Percentiles rank a stretch among this genome's conserved stretches.
phyloP scores from a whole-genome alignment of 352 stramenopile genomes.

The Globisporangium mamillatum region DNA sequence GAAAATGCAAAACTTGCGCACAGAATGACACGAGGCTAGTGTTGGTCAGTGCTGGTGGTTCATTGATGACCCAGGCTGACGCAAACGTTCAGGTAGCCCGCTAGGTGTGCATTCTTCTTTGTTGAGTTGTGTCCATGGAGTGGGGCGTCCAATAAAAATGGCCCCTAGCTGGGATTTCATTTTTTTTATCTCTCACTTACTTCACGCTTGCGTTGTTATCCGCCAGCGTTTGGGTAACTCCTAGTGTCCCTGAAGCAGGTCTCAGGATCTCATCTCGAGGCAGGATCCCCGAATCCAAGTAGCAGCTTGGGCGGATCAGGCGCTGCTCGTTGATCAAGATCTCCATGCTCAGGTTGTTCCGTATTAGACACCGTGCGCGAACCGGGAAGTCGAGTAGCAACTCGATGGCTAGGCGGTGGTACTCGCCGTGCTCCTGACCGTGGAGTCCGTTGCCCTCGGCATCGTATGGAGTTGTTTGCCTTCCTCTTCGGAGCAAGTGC shows the following conservation, averaged over 20 bases:
- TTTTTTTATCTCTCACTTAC: no score
- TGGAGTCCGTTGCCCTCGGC: slow-evolving; percentile 3
- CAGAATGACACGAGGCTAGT: no score
- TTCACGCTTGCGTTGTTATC: not conserved
- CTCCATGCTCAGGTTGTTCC: slow-evolving; percentile 19
- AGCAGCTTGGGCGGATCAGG: slow-evolving; percentile 14
- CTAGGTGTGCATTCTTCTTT: no score
- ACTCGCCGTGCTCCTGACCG: slow-evolving; percentile 13
- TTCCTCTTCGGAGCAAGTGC: not conserved
- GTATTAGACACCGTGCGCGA: slow-evolving; percentile 11
- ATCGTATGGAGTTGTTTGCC: not conserved
- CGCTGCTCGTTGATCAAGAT: slow-evolving; percentile 13
- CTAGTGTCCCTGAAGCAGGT: not conserved
- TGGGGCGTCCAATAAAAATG: no score
- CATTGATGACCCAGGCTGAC: no score
- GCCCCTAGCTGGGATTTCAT: no score
- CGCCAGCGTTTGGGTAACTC: not conserved
- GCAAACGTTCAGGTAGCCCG: no score
- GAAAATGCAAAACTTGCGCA: no score
- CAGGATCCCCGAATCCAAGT: slow-evolving; percentile 14
- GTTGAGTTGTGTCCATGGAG: no score
- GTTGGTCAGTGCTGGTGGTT: no score
- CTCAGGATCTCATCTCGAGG: slow-evolving; percentile 1
- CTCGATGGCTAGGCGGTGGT: slow-evolving; percentile 16
- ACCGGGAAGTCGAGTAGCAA: slow-evolving; percentile 16